Conservation (phyloP, 805 yeast species). For the Candida coquimbonensis region DNA sequence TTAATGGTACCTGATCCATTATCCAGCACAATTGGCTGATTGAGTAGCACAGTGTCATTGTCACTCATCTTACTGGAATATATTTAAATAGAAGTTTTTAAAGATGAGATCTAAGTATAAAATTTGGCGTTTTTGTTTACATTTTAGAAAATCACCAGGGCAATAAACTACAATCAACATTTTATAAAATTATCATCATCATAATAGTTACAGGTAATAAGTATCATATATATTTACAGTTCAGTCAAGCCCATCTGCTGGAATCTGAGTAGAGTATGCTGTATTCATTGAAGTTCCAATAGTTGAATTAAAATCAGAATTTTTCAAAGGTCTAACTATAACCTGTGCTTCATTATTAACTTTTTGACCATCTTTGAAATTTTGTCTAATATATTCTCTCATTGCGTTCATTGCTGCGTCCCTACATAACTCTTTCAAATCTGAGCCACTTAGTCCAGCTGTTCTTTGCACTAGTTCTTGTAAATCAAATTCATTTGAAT, state of each 20-base stretch:
- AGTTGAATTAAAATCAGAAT: conserved; percentile 43
- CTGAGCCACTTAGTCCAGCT: conserved; percentile 82
- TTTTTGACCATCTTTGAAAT: conserved; percentile 29
- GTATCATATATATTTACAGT: neutral
- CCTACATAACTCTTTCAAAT: conserved; percentile 82
- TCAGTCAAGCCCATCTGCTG: conserved; percentile 3
- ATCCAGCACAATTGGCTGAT: conserved; percentile 74
- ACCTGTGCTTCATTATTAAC: conserved; percentile 31
- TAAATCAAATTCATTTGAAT: conserved; percentile 44
- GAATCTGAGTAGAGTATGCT: conserved; percentile 7
- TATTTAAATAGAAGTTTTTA: too few relatives aligned
- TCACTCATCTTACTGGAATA: conserved; percentile 6
- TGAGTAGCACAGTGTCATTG: conserved; percentile 29
- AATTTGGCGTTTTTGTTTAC: neutral
- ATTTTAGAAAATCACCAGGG: neutral
- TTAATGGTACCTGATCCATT: conserved; percentile 81
- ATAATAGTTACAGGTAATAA: neutral
- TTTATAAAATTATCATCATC: neutral
- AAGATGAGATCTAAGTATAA: neutral
- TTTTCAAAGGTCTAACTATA: conserved; percentile 51
- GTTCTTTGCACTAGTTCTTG: conserved; percentile 55
- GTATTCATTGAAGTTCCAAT: conserved; percentile 12
- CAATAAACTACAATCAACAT: neutral
- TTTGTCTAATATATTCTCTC: conserved; percentile 69
- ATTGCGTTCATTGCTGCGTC: conserved; percentile 90